Evolutionary conservation across 2,329 filamentous ascomycete species (phyloP).

Genomic region (Beauveria sp.): DNA sequence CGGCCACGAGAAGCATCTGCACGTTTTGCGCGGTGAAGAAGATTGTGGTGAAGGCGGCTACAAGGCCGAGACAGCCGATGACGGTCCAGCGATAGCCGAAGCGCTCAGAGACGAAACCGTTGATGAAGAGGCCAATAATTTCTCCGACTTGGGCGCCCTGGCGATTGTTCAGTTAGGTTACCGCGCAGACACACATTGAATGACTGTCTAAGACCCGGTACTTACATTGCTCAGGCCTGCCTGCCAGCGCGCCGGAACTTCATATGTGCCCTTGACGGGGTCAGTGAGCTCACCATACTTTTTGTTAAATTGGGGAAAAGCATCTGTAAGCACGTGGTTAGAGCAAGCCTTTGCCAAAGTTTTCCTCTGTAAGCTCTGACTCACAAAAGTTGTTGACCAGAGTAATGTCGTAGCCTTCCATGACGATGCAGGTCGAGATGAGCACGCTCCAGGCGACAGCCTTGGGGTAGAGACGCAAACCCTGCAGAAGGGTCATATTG

Average conservation of each 20-base stretch:
- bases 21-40: constrained; percentile 59
- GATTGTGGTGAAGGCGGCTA: constrained; percentile 52
- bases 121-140: constrained; percentile 59
- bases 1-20: constrained; percentile 49
- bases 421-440: constrained; percentile 84
- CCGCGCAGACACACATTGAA: background rate
- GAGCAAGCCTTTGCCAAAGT: background rate
- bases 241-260: constrained; percentile 56
- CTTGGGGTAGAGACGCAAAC: constrained; percentile 76
- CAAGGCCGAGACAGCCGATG: constrained; percentile 45
- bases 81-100: constrained; percentile 61
- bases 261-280: constrained; percentile 31
- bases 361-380: background rate
- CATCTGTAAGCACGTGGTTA: constrained; percentile 27
- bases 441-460: constrained; percentile 76
- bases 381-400: constrained; percentile 74
- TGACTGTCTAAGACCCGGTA: background rate
- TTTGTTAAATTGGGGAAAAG: constrained; percentile 48
- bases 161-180: constrained; percentile 16
- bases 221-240: constrained; percentile 49
- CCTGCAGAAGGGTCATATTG: constrained; percentile 66
- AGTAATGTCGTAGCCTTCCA: constrained; percentile 84
- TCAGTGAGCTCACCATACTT: constrained; percentile 39
- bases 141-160: constrained; percentile 51
- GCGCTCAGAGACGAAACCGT: constrained; percentile 58